Percentiles rank a stretch among this genome's conserved stretches.
phyloP scores from a whole-genome alignment of 2,329 filamentous ascomycete species.

The Trichoderma pleuroti region DNA sequence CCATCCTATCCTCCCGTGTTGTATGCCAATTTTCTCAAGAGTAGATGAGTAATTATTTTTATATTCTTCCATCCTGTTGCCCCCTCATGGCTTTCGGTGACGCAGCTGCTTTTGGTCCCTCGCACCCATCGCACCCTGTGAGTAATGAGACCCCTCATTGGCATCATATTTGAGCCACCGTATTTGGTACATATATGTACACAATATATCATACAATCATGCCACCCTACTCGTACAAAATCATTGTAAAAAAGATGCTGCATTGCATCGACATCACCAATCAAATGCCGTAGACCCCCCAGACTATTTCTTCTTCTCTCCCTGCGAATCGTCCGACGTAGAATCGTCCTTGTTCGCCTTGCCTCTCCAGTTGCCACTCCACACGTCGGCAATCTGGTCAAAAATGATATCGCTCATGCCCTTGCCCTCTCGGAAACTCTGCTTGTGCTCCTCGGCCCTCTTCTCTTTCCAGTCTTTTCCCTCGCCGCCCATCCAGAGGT shows the following conservation, averaged over 20 bases:
- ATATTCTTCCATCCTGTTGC: not conserved
- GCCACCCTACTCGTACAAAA: not conserved
- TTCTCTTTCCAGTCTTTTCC: constrained; percentile 52
- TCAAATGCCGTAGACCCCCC: not conserved
- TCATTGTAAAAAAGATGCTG: not conserved
- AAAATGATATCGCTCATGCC: constrained; percentile 55
- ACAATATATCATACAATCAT: not conserved
- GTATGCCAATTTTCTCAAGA: not conserved
- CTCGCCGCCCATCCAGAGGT: constrained; percentile 58
- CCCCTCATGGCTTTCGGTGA: not conserved
- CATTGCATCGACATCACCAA: not conserved
- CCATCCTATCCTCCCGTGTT: not conserved
- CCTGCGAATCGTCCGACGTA: not conserved
- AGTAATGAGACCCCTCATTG: not conserved
- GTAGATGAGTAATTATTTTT: not conserved
- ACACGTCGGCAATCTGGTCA: constrained; percentile 56
- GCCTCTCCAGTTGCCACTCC: constrained; percentile 36
- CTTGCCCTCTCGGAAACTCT: constrained; percentile 53
- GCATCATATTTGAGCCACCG: not conserved
- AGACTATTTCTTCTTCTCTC: constrained; percentile 22
- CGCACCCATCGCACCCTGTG: not conserved
- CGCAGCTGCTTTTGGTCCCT: not conserved
- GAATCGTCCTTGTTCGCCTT: constrained; percentile 25
- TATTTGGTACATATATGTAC: not conserved
- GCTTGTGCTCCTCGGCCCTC: constrained; percentile 49